A percentile compares a stretch with the other conserved stretches of the same genome.
Evolutionary conservation across 1,284 basidiomycete species (phyloP).

Genomic region (Ganoderma sinense): DNA sequence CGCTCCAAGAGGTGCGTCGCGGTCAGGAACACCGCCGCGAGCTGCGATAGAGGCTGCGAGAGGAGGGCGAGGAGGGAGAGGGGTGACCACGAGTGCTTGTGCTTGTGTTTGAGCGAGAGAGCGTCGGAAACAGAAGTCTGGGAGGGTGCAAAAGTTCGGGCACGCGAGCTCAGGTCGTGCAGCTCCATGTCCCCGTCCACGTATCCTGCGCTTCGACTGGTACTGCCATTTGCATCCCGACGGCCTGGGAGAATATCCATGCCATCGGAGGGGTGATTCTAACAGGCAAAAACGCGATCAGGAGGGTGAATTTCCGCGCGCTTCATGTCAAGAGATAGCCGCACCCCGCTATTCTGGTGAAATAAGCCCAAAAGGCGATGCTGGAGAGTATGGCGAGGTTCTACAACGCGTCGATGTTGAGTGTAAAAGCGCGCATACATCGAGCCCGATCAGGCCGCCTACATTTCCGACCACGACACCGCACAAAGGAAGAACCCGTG

Average conservation of each 20-base stretch:
- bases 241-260: constrained; percentile 68
- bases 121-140: not conserved
- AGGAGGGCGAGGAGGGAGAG: not conserved
- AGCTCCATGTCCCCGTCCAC: constrained; percentile 6
- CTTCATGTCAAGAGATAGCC: constrained; percentile 31
- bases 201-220: not conserved
- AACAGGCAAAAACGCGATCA: not conserved
- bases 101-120: not conserved
- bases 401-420: constrained; percentile 31
- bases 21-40: constrained; percentile 70
- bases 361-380: constrained; percentile 88
- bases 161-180: constrained; percentile 17
- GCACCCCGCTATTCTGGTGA: constrained; percentile 75
- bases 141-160: not conserved
- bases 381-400: constrained; percentile 89
- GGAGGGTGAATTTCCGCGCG: not conserved
- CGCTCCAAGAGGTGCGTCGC: constrained; percentile 73
- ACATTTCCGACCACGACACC: constrained; percentile 89
- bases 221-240: not conserved
- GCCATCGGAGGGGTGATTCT: constrained; percentile 64
- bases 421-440: not conserved
- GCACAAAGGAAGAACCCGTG: constrained; percentile 58
- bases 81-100: not conserved
- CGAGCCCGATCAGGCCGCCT: constrained; percentile 22
- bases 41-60: constrained; percentile 7